Base-by-base conservation (phyloP, 768 basidiomycete genomes). In the Hygrocybe coccinea region DNA sequence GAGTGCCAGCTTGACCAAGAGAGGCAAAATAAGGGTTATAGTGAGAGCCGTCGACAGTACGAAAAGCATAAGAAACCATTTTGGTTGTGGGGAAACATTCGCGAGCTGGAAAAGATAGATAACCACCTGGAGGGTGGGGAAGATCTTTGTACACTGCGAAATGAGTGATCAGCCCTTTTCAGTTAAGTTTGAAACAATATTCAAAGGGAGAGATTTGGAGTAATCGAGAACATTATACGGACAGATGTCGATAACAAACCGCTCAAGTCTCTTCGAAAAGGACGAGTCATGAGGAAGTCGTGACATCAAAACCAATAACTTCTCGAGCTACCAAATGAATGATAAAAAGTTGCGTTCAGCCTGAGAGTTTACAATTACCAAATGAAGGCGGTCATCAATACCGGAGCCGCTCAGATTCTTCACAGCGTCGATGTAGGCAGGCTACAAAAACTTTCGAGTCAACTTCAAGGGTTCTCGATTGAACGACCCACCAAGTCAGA, bases 131-230 rank as follows among this genome's bases (percentile, higher is more conserved):
- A 4, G 89, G 89, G 59, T 89, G 89, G 2, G 88, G 87, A 35
- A 92, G 79, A 67, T 90, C 90, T 57, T 86, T 83, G 75, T 85
- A 90, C 39, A 90, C 86, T 87, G 66, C 21, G 11, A 39, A 57
- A 33, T 21, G 24, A 46, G 21, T 25, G 19, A 52, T 49, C 37
- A 47, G 58, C 55, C n/a, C n/a, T n/a, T n/a, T n/a, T n/a, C n/a
- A n/a, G n/a, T n/a, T n/a, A n/a, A n/a, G n/a, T n/a, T n/a, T n/a
- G n/a, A n/a, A n/a, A n/a, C n/a, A n/a, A n/a, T n/a, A n/a, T n/a
- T n/a, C n/a, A n/a, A n/a, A n/a, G n/a, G n/a, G n/a, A n/a, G n/a
- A n/a, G n/a, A n/a, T n/a, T n/a, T n/a, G n/a, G n/a, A n/a, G n/a
- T n/a, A n/a, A n/a, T n/a, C n/a, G n/a, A 19, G n/a, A 46, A 19